Evolutionary conservation across 2,329 filamentous ascomycete genomes (phyloP), one percentile per base, ranked within the genome.

Genomic region (Pseudopyrenochaeta lycopersici): DNA sequence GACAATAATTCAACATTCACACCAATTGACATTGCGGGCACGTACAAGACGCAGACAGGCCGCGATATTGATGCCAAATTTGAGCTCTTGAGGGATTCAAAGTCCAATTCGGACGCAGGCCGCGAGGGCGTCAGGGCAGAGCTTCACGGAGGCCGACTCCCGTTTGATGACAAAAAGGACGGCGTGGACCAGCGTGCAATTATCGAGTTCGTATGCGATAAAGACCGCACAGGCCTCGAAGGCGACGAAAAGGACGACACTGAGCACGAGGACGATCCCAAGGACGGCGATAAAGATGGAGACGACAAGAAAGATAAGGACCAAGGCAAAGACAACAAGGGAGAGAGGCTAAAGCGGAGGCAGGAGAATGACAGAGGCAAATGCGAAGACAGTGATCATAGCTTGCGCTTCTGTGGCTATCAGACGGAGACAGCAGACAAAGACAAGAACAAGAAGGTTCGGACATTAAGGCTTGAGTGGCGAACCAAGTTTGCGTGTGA

Each of bases 151-250:
- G 84, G 83, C 11, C 75, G 79, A 41, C 82, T 82, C 42, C 77
- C 78, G 0, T 72, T 76, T 45, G 72, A 77, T n/a, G 60, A 64
- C 40, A 81, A 82, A 47, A 79, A 82, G 43, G 80, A 82, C 6
- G 78, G 68, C 52, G 71, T 66, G 23, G 80, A 85, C 54, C 90
- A 96, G 74, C 88, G 86, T 68, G 91, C 92, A 3, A 84, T 96
- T 9, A 85, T 98, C 48, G 90, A 96, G 67, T 92, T 98, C 64
- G 73, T 93, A 17, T 99, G 95, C 77, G 89, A 96, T 69, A 80
- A 77, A 27, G 82, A 89, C 1, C 83, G 85, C 62, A 88, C 87
- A 7, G 93, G 93, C 1, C 83, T 89, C 6, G 93, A 97, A 54
- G 77, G 82, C 59, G 86, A 85, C 61, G 86, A 90, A 66, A 85